Conservation (phyloP, 805 yeast species). For the Wickerhamiella sergipiensis region DNA sequence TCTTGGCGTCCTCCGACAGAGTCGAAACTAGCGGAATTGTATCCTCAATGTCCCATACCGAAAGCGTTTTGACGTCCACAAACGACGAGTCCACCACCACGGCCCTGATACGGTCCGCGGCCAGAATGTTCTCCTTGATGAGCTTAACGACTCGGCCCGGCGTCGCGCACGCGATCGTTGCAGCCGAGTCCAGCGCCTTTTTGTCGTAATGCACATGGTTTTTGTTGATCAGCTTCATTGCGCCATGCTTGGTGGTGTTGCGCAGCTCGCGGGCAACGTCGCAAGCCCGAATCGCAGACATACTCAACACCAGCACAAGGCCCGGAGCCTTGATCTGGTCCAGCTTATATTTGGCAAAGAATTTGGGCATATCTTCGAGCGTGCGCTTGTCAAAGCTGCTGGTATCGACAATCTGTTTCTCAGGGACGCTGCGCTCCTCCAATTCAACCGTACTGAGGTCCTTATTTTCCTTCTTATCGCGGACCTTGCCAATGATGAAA, state of each 20-base stretch:
- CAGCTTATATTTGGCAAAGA: constrained; percentile 30
- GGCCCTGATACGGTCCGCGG: constrained; percentile 34
- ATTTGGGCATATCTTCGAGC: constrained; percentile 42
- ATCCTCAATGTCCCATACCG: constrained; percentile 39
- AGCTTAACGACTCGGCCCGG: constrained; percentile 45
- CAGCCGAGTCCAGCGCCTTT: constrained; percentile 25
- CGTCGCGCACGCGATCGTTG: constrained; percentile 47
- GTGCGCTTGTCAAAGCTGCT: constrained; percentile 42
- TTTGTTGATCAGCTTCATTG: constrained; percentile 61
- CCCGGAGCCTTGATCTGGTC: constrained; percentile 23
- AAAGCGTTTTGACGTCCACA: constrained; percentile 46
- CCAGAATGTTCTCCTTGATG: constrained; percentile 30
- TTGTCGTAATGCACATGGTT: constrained; percentile 57
- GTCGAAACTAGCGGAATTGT: constrained; percentile 17
- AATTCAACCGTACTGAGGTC: constrained; percentile 67
- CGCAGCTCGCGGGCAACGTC: constrained; percentile 57
- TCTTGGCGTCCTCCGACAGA: constrained; percentile 26
- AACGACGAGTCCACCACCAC: constrained; percentile 48
- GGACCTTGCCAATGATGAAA: constrained; percentile 45
- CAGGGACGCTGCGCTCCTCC: constrained; percentile 45
- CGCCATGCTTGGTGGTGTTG: constrained; percentile 32
- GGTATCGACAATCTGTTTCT: constrained; percentile 47
- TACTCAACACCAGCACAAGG: constrained; percentile 41
- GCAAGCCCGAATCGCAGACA: constrained; percentile 80
- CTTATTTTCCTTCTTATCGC: constrained; percentile 36